Evolutionary conservation across 2,329 filamentous ascomycete species (phyloP), one percentile per base, ranked within the genome.

Genomic region (Gaeumannomyces sp.): DNA sequence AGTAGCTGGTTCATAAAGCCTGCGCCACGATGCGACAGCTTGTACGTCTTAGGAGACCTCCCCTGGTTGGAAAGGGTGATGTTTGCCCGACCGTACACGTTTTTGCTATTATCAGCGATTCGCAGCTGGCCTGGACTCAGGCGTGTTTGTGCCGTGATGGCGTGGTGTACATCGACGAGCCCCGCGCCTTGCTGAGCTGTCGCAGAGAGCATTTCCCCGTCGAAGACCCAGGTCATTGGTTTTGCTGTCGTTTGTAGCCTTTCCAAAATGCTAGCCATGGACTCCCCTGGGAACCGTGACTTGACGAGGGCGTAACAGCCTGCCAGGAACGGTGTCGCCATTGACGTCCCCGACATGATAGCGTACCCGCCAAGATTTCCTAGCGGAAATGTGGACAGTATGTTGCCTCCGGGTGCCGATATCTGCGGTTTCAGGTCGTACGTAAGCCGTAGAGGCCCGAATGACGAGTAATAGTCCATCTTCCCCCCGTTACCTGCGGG

Each of bases 291-390:
- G 59, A 70, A 70, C 35, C 71, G 70, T 2, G 71, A 75, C 64
- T 76, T 77, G 11, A 77, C 67, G 8, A 77, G 70, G 10, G 75
- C 76, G 38, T 73, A 76, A 3, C 70, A 72, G 6, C 70, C 75
- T 25, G 73, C 69, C 0, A 74, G 65, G 61, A 72, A 76, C 0
- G 76, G 75, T 0, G 74, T 72, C 1, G 75, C 72, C 76, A 77
- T 77, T 3, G 74, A 76, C 0, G 76, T 77, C 1, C 75, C 76
- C 1, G 71, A 72, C 25, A 76, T 68, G 33, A 76, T 73, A 3
- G 72, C 71, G 35, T 76, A 78, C 16, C 71, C 73, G 1, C 71
- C 71, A 25, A 69, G 64, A 0, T 68, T 62, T 4, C 69, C 72
- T 3, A 76, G 64, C 0, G 74, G 75, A 66, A 71, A 77, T 0